phyloP scores from a whole-genome alignment of 2,329 filamentous ascomycete genomes.

The Aureobasidium subglaciale region DNA sequence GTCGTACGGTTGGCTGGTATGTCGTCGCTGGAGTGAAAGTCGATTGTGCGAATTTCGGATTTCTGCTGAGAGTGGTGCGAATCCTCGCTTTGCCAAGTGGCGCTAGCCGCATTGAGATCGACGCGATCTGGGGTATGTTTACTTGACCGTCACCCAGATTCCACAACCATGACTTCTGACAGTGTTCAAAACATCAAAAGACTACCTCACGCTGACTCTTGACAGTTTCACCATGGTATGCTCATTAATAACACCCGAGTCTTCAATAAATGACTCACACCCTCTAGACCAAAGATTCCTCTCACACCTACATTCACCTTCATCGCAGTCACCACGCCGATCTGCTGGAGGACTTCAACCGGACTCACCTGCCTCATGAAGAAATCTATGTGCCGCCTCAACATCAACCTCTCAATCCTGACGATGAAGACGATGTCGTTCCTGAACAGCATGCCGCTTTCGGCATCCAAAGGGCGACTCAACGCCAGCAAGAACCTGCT shows the following conservation, averaged over 20 bases:
- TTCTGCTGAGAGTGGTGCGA: neutral
- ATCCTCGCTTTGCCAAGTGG: neutral
- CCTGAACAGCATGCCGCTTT: constrained; percentile 84
- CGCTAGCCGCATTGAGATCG: neutral
- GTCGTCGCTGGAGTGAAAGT: constrained; percentile 12
- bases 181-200: no score
- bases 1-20: constrained; percentile 15
- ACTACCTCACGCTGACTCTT: no score
- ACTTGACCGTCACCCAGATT: neutral
- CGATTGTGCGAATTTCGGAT: constrained; percentile 1
- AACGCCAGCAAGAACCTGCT: constrained; percentile 60
- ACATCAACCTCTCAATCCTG: constrained; percentile 75
- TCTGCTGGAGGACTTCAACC: constrained; percentile 59
- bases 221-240: constrained; percentile 13
- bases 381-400: constrained; percentile 76
- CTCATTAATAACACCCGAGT: no score
- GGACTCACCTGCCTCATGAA: constrained; percentile 45
- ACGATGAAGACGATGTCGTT: constrained; percentile 83
- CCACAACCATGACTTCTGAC: no score
- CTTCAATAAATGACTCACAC: no score
- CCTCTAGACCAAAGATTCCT: constrained; percentile 52
- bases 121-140: constrained; percentile 1
- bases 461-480: constrained; percentile 74
- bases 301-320: constrained; percentile 70
- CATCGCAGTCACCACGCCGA: constrained; percentile 65